phyloP scores from a whole-genome alignment of 2,329 filamentous ascomycete genomes.

The Camillea tinctor region DNA sequence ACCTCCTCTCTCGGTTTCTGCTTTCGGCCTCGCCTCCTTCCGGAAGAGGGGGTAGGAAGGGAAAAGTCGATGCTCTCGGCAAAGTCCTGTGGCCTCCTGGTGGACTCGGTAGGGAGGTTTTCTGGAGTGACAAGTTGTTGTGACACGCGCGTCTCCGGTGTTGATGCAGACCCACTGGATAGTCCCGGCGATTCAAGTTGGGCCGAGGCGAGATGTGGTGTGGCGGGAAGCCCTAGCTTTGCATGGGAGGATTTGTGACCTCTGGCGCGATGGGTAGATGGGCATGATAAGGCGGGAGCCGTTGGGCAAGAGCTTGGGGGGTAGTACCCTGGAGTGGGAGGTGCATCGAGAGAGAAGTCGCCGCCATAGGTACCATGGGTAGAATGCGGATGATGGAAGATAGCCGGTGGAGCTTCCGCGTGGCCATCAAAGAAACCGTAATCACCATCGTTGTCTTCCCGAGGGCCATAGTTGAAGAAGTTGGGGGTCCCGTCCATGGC shows the following conservation, averaged over 20 bases:
- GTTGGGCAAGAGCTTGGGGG: constrained; percentile 1
- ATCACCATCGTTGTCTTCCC: constrained; percentile 19
- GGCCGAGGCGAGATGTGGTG: constrained; percentile 10
- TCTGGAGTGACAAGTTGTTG: constrained; percentile 25
- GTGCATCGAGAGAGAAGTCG: constrained; percentile 12
- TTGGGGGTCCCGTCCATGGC: constrained; percentile 25
- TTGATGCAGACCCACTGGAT: constrained; percentile 28
- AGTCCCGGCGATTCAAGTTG: constrained; percentile 23
- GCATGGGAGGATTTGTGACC: constrained; percentile 8
- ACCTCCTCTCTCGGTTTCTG: constrained; percentile 20
- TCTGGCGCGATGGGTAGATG: constrained; percentile 9
- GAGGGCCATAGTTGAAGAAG: constrained; percentile 22
- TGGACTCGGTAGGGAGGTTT: constrained; percentile 2
- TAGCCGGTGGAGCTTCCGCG: constrained; percentile 6
- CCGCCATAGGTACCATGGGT: constrained; percentile 9
- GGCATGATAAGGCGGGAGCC: constrained; percentile 2
- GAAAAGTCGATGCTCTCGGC: background rate
- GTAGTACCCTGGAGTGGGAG: constrained; percentile 2
- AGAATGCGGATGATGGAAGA: constrained; percentile 14
- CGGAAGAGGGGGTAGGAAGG: constrained; percentile 15
- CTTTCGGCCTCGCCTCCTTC: constrained; percentile 26
- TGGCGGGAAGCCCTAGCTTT: constrained; percentile 8
- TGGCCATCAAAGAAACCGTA: constrained; percentile 21
- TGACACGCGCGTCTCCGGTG: constrained; percentile 24
- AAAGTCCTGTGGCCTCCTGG: constrained; percentile 1